Evolutionary conservation across 495 filamentous ascomycete genomes (phyloP).

Genomic region (Lophiotrema nucula): DNA sequence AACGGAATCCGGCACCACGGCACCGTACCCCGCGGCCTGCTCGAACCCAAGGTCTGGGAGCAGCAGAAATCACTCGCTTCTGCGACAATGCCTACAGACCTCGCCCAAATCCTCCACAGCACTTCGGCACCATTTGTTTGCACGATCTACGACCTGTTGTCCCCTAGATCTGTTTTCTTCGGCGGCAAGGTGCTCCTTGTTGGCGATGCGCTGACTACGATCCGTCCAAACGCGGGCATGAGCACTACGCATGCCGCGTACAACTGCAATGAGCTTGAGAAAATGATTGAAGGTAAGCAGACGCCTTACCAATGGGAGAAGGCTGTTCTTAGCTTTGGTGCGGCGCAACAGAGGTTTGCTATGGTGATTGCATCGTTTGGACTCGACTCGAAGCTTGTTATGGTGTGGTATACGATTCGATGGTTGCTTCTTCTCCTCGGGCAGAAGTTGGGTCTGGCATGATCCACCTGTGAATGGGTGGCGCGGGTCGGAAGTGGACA

Average conservation of each 20-base stretch:
- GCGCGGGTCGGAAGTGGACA: no score
- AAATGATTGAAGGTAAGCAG: conserved; percentile 41
- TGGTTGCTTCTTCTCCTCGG: neutral
- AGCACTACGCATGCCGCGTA: conserved; percentile 52
- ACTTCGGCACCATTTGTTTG: conserved; percentile 52
- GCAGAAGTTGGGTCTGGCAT: neutral
- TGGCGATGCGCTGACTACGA: conserved; percentile 55
- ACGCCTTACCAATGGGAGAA: conserved; percentile 11
- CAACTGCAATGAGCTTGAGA: conserved; percentile 47
- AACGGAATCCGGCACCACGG: conserved; percentile 46
- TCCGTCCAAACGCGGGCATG: conserved; percentile 54
- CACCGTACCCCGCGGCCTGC: conserved; percentile 51
- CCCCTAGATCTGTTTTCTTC: conserved; percentile 47
- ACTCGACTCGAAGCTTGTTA: neutral
- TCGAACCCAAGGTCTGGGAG: conserved; percentile 44
- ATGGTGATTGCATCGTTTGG: neutral
- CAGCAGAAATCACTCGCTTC: conserved; percentile 47
- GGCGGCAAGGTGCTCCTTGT: conserved; percentile 53
- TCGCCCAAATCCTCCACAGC: conserved; percentile 50
- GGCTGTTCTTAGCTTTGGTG: neutral
- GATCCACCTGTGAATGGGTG: no score
- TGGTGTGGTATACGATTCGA: neutral
- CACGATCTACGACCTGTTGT: conserved; percentile 53
- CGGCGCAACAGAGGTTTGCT: neutral
- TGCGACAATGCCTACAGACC: conserved; percentile 48